These are phyloP conservation scores for Chrysochromulina parva DNA, from an alignment of 78 protist species.

Conservation along the genomic window DNA sequence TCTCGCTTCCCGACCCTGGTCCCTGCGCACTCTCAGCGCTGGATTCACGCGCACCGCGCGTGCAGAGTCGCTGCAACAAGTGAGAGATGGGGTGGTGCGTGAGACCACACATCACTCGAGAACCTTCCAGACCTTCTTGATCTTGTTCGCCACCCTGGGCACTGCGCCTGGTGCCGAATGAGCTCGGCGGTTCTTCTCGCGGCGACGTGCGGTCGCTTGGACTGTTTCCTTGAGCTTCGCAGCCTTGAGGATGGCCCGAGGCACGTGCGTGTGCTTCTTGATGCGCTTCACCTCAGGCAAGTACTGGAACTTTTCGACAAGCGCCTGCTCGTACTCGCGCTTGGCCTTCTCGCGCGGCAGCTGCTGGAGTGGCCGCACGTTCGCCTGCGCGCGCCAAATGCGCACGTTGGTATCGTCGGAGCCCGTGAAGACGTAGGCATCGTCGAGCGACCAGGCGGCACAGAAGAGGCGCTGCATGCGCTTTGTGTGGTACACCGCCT, in stretches of 20 bases:
- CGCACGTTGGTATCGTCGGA: slow-evolving; percentile 53
- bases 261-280: slow-evolving; percentile 41
- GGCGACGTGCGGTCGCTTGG: neutral
- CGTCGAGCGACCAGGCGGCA: slow-evolving; percentile 71
- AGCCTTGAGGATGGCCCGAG: slow-evolving; percentile 50
- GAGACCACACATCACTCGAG: neutral
- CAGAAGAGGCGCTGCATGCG: slow-evolving; percentile 85
- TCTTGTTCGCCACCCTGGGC: neutral
- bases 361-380: neutral
- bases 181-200: neutral
- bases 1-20: too few relatives aligned
- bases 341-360: slow-evolving; percentile 30
- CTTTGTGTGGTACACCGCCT: slow-evolving; percentile 89
- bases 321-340: neutral
- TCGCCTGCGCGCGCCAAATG: neutral
- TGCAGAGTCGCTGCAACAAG: too few relatives aligned
- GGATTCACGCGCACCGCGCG: too few relatives aligned
- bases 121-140: neutral
- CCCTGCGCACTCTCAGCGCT: too few relatives aligned
- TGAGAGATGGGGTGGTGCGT: too few relatives aligned
- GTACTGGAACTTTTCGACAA: slow-evolving; percentile 42
- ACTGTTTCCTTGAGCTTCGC: slow-evolving; percentile 25
- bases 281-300: slow-evolving; percentile 19
- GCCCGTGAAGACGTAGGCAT: slow-evolving; percentile 82
- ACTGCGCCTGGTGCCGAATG: neutral